Conservation (phyloP, 306 rosid species). For the Cucurbita moschata region DNA sequence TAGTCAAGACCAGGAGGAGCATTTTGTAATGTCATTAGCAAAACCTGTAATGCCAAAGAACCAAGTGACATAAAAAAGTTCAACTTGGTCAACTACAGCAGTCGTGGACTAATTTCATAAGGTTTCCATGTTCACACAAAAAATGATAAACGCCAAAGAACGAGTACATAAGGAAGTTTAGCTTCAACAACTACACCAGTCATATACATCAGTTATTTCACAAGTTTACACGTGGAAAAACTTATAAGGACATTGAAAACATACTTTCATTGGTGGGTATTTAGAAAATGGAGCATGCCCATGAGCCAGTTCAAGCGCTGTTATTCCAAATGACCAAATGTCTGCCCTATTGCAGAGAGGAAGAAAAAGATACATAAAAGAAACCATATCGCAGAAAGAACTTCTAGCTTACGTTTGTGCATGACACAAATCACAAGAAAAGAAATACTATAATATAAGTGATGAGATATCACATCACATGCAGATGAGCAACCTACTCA, state of each 20-base stretch:
- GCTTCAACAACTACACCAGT: not conserved
- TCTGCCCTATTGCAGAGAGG: conserved; percentile 49
- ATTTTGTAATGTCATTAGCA: conserved; percentile 91
- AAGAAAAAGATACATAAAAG: not conserved
- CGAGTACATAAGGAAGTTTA: conserved; percentile 10
- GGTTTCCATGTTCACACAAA: not conserved
- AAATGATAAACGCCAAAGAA: not conserved
- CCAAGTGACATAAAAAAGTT: conserved; percentile 12
- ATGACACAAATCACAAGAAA: not conserved
- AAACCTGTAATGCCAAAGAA: conserved; percentile 45
- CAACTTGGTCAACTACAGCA: not conserved
- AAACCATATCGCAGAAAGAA: not conserved
- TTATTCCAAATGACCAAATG: conserved; percentile 94
- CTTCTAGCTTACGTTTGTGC: not conserved
- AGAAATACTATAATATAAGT: not conserved
- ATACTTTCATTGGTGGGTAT: conserved; percentile 96
- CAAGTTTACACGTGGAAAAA: not conserved
- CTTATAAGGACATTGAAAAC: conserved; percentile 5
- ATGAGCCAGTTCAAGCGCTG: conserved; percentile 95
- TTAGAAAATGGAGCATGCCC: conserved; percentile 96
- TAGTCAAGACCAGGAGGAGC: conserved; percentile 98
- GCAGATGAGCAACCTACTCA: conserved; percentile 28
- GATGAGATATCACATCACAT: not conserved
- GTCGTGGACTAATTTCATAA: not conserved
- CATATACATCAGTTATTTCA: not conserved